Conservation (phyloP, 192 early-diverging fungal species). For the Polychytrium aggregatum region DNA sequence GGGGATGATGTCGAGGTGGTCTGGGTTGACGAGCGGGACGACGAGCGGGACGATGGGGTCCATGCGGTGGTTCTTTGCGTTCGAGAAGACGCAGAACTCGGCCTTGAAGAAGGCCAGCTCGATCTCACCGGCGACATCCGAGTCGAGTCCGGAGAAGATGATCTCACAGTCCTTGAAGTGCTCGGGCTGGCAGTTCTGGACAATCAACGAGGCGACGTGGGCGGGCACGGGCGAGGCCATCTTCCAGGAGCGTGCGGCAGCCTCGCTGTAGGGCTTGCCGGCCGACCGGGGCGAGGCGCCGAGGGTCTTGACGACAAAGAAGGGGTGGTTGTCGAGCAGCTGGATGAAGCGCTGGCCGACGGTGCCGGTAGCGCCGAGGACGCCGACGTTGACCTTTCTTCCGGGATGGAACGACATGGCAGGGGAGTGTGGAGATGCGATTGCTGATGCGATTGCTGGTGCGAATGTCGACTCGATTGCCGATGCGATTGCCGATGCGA, state of each 20-base stretch:
- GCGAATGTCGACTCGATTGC: no score
- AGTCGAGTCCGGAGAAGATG: slow-evolving; percentile 92
- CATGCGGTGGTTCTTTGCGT: slow-evolving; percentile 95
- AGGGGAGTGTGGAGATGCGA: no score
- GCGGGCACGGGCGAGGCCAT: slow-evolving; percentile 65
- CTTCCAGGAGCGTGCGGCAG: slow-evolving; percentile 73
- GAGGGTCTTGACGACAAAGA: slow-evolving; percentile 74
- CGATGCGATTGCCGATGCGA: no score
- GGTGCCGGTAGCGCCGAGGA: slow-evolving; percentile 95
- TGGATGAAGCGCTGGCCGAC: slow-evolving; percentile 96
- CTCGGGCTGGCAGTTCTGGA: slow-evolving; percentile 60
- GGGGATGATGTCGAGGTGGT: slow-evolving; percentile 73
- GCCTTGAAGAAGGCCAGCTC: slow-evolving; percentile 82
- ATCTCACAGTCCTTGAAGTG: slow-evolving; percentile 74
- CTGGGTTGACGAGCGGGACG: slow-evolving; percentile 84
- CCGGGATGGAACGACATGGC: no score
- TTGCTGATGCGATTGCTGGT: no score
- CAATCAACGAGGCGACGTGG: slow-evolving; percentile 39
- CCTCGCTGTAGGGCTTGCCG: slow-evolving; percentile 70
- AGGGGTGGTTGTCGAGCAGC: slow-evolving; percentile 75
- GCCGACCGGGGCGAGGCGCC: slow-evolving; percentile 87
- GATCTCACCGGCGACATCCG: slow-evolving; percentile 87
- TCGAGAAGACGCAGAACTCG: slow-evolving; percentile 86
- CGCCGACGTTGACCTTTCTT: slow-evolving; percentile 73
- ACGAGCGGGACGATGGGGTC: slow-evolving; percentile 79